Evolutionary conservation across 352 stramenopile genomes (phyloP).

Genomic region (Elongisporangium senticosum): DNA sequence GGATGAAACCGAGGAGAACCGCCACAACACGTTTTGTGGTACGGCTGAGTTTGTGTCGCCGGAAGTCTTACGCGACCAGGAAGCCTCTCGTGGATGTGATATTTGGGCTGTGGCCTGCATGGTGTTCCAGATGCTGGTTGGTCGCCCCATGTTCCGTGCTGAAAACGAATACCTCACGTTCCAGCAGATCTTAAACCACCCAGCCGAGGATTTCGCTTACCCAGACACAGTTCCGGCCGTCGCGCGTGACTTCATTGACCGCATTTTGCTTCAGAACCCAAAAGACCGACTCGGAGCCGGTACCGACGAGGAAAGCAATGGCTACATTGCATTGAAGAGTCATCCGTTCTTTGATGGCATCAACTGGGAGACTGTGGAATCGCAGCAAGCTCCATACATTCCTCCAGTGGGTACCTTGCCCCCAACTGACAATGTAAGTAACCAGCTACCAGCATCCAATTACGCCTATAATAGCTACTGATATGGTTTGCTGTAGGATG

Average conservation of each 20-base stretch:
- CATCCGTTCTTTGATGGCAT: conserved; percentile 85
- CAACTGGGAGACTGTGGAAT: conserved; percentile 57
- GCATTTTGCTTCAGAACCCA: conserved; percentile 73
- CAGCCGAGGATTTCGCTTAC: conserved; percentile 72
- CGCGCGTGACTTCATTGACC: conserved; percentile 70
- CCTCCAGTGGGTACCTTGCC: conserved; percentile 54
- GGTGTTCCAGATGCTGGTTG: conserved; percentile 87
- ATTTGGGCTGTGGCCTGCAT: conserved; percentile 91
- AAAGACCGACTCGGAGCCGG: conserved; percentile 64
- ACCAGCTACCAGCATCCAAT: conserved; percentile 1
- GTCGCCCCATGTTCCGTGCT: conserved; percentile 77
- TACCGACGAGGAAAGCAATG: conserved; percentile 67
- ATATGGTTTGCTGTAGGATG: conserved; percentile 42
- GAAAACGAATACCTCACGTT: conserved; percentile 91
- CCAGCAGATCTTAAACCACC: conserved; percentile 85
- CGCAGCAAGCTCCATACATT: conserved; percentile 46
- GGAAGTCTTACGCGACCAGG: conserved; percentile 84
- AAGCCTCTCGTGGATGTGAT: conserved; percentile 80
- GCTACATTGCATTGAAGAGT: conserved; percentile 61
- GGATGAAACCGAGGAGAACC: conserved; percentile 73
- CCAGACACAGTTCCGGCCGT: conserved; percentile 49
- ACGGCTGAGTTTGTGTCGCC: conserved; percentile 91
- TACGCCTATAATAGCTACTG: conserved; percentile 1
- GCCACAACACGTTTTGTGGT: conserved; percentile 86
- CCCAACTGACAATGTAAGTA: conserved; percentile 60